Percentiles rank a stretch among this genome's conserved stretches.
These are phyloP conservation scores for Amesomyces nigricolor DNA, from an alignment of 2,329 filamentous ascomycete genomes.

Conservation along the genomic window DNA sequence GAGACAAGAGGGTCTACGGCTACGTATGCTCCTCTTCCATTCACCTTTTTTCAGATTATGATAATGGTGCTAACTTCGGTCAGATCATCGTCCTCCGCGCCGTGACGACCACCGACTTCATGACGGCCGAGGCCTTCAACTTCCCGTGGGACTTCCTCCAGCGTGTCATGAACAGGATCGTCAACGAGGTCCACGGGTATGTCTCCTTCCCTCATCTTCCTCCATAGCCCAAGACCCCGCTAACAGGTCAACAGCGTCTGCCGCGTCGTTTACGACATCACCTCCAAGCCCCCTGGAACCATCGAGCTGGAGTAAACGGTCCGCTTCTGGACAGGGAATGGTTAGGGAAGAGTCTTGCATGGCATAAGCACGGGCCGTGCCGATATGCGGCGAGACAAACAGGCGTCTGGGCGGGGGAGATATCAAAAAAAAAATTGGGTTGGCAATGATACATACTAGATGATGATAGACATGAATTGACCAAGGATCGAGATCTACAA, in stretches of 20 bases:
- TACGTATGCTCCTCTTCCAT: slow-evolving; percentile 28
- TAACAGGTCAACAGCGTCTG: slow-evolving; percentile 16
- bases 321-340: background rate
- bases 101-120: slow-evolving; percentile 56
- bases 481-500: background rate
- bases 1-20: slow-evolving; percentile 59
- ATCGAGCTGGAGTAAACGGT: slow-evolving; percentile 65
- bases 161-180: slow-evolving; percentile 24
- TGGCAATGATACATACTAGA: background rate
- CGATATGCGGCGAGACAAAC: too few species aligned
- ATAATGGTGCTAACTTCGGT: too few species aligned
- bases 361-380: too few species aligned
- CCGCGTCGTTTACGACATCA: slow-evolving; percentile 35
- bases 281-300: slow-evolving; percentile 62
- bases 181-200: slow-evolving; percentile 24
- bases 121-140: slow-evolving; percentile 57
- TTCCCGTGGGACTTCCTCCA: slow-evolving; percentile 24
- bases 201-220: background rate
- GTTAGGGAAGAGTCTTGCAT: too few species aligned
- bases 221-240: background rate
- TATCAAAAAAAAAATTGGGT: background rate
- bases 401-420: too few species aligned
- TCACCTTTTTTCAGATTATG: too few species aligned
- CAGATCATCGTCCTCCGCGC: slow-evolving; percentile 40
- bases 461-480: slow-evolving; percentile 6